phyloP scores from a whole-genome alignment of 2,329 filamentous ascomycete genomes.

The Scleromitrula shiraiana region DNA sequence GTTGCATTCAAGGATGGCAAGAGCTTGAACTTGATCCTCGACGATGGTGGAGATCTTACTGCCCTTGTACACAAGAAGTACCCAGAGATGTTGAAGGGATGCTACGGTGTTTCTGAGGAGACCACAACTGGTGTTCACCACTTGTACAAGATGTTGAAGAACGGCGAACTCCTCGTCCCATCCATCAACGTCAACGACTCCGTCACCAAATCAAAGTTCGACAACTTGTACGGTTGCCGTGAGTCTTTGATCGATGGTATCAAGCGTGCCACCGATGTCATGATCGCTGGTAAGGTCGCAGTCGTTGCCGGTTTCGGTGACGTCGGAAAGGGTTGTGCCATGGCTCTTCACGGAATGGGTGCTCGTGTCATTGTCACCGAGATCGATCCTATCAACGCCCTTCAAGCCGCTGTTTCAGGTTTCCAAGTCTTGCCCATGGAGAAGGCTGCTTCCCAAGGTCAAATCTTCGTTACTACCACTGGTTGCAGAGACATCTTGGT shows the following conservation, averaged over 20 bases:
- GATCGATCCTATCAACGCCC: slow-evolving; percentile 98
- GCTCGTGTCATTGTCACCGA: slow-evolving; percentile 94
- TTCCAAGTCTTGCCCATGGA: slow-evolving; percentile 98
- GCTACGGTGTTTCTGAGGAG: slow-evolving; percentile 98
- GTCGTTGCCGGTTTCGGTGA: slow-evolving; percentile 98
- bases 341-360: slow-evolving; percentile 95
- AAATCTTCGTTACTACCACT: slow-evolving; percentile 99
- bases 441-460: slow-evolving; percentile 77
- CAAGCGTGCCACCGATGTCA: slow-evolving; percentile 99
- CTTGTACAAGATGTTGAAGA: slow-evolving; percentile 97
- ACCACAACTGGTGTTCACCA: slow-evolving; percentile 99
- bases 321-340: slow-evolving; percentile 96
- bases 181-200: slow-evolving; percentile 99
- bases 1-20: slow-evolving; percentile 92
- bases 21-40: slow-evolving; percentile 97
- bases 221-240: slow-evolving; percentile 99
- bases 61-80: slow-evolving; percentile 96
- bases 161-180: slow-evolving; percentile 79
- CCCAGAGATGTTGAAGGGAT: slow-evolving; percentile 95
- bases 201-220: slow-evolving; percentile 99
- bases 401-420: slow-evolving; percentile 95
- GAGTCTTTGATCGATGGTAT: slow-evolving; percentile 98
- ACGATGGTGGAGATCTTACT: slow-evolving; percentile 96
- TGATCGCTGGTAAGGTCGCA: slow-evolving; percentile 98
- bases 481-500: slow-evolving; percentile 97